Conservation (phyloP, 2,329 filamentous ascomycete genomes). For the Penicillium sp. region DNA sequence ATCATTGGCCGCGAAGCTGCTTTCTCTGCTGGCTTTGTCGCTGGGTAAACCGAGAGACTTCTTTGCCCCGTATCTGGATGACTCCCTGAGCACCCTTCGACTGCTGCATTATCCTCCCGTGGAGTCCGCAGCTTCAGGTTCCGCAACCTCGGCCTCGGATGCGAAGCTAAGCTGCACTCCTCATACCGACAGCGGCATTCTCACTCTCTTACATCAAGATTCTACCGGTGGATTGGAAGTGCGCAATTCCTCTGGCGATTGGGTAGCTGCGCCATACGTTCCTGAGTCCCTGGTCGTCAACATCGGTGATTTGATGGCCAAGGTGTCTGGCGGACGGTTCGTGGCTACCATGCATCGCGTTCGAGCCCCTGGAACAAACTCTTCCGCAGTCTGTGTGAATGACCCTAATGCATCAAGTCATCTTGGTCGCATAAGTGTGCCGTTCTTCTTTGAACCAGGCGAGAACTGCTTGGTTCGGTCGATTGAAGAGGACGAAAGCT, state of each 20-base stretch:
- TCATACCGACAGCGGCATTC: conserved; percentile 48
- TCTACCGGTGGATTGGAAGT: conserved; percentile 52
- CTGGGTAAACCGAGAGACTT: conserved; percentile 41
- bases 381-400: not conserved
- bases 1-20: conserved; percentile 38
- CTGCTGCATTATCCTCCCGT: conserved; percentile 47
- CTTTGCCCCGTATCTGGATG: conserved; percentile 45
- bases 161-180: conserved; percentile 32
- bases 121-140: not conserved
- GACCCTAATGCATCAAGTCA: not conserved
- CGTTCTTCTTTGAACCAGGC: conserved; percentile 53
- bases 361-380: conserved; percentile 23
- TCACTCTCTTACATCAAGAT: conserved; percentile 53
- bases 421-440: conserved; percentile 45
- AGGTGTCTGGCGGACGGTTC: conserved; percentile 45
- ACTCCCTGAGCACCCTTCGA: conserved; percentile 48
- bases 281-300: conserved; percentile 49
- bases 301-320: conserved; percentile 48
- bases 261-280: conserved; percentile 46
- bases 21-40: conserved; percentile 43
- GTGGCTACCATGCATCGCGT: conserved; percentile 52
- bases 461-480: conserved; percentile 43
- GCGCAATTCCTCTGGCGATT: conserved; percentile 43
- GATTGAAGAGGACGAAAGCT: conserved; percentile 35
- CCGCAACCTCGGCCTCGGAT: conserved; percentile 1